Conservation (phyloP, 768 basidiomycete species). For the Rhodotorula paludigena region DNA sequence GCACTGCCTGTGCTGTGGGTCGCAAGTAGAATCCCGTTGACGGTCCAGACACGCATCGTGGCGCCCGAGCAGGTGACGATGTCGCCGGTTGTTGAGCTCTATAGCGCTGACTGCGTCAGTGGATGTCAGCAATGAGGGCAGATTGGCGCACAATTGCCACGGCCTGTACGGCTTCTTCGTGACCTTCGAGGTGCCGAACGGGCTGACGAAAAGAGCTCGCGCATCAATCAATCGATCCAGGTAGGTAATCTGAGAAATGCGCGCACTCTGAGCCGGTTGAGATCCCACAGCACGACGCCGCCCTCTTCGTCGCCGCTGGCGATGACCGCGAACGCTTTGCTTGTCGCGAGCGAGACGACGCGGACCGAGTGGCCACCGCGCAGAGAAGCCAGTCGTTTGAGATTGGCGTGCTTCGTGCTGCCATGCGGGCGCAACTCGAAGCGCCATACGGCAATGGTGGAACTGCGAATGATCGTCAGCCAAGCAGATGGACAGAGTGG, state of each 20-base stretch:
- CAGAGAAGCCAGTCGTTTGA: slow-evolving; percentile 5
- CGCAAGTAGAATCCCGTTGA: slow-evolving; percentile 13
- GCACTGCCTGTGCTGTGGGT: not conserved
- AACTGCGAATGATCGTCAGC: not conserved
- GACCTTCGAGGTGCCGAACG: not conserved
- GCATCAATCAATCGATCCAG: not conserved
- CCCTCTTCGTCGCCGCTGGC: not conserved
- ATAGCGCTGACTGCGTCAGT: not conserved
- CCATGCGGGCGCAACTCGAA: not conserved
- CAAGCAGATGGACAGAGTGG: too few species aligned
- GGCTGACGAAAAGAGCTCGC: not conserved
- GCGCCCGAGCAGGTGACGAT: slow-evolving; percentile 3
- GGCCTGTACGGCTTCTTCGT: not conserved
- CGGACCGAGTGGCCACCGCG: not conserved
- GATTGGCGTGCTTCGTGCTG: not conserved
- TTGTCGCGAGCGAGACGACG: not conserved
- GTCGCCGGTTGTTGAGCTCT: slow-evolving; percentile 22
- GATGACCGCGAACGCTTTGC: slow-evolving; percentile 1
- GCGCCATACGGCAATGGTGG: slow-evolving; percentile 1
- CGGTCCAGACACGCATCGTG: not conserved
- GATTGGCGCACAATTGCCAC: slow-evolving; percentile 3
- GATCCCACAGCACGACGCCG: slow-evolving; percentile 12
- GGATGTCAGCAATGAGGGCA: not conserved
- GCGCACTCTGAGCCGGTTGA: slow-evolving; percentile 1
- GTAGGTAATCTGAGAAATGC: too few species aligned